A percentile compares a stretch with the other conserved stretches of the same genome.
Evolutionary conservation across 371 early-diverging fungal species (phyloP).

Genomic region (Mucor ambiguus): DNA sequence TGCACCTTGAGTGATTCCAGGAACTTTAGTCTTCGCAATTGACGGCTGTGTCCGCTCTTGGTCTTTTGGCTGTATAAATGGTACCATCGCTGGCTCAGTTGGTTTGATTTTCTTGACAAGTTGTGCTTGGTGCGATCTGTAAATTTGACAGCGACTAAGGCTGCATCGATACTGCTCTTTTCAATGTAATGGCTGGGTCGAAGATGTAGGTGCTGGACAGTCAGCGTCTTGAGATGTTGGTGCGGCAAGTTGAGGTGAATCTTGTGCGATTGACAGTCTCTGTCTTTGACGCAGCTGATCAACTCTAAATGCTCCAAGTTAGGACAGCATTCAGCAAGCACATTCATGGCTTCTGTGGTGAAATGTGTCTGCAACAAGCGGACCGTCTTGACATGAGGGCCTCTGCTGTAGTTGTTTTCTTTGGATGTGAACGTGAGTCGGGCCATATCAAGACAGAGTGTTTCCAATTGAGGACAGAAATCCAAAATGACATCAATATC

Average conservation of each 20-base stretch:
- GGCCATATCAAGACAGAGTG: background rate
- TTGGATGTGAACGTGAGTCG: conserved; percentile 1
- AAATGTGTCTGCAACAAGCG: conserved; percentile 8
- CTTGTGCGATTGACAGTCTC: background rate
- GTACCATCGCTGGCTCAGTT: background rate
- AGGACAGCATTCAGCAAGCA: conserved; percentile 9
- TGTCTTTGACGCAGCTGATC: conserved; percentile 13
- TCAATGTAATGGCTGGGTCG: conserved; percentile 9
- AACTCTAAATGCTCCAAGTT: conserved; percentile 1
- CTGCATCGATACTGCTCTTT: conserved; percentile 8
- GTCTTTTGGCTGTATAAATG: conserved; percentile 2
- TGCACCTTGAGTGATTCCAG: background rate
- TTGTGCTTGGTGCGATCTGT: background rate
- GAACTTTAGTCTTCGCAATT: background rate
- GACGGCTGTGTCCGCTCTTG: background rate
- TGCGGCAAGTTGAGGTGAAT: background rate
- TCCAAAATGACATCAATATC: conserved; percentile 10
- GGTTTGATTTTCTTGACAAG: background rate
- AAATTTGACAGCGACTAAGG: background rate
- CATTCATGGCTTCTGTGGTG: conserved; percentile 6
- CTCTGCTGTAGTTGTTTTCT: background rate
- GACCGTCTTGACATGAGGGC: conserved; percentile 3
- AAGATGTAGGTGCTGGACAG: conserved; percentile 4
- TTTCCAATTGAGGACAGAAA: conserved; percentile 5
- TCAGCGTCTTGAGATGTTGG: background rate